Percentiles rank a stretch among this genome's conserved stretches.
These are phyloP conservation scores for Mayamaea pseudoterrestris DNA, from an alignment of 108 stramenopile genomes.

Conservation along the genomic window DNA sequence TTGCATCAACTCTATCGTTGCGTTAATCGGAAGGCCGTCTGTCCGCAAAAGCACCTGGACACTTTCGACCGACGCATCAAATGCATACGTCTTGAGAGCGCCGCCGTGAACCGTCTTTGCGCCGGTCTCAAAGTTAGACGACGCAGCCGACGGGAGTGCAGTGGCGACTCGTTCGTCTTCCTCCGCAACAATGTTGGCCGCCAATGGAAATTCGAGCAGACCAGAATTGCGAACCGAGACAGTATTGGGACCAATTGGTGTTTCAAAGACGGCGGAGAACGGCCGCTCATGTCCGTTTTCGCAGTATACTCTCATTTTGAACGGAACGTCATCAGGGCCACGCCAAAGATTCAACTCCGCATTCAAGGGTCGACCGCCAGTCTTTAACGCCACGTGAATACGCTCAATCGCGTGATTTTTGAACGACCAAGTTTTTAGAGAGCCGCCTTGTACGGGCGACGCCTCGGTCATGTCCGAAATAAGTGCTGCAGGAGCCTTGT, in stretches of 20 bases:
- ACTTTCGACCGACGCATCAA: constrained; percentile 47
- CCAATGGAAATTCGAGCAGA: constrained; percentile 62
- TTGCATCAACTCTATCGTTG: constrained; percentile 63
- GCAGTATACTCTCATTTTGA: constrained; percentile 66
- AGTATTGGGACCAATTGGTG: constrained; percentile 57
- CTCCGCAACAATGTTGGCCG: constrained; percentile 37
- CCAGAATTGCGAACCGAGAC: constrained; percentile 68
- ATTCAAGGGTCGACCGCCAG: constrained; percentile 59
- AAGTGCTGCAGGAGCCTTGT: too few relatives aligned
- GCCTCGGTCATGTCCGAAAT: too few relatives aligned
- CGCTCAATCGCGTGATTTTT: constrained; percentile 34
- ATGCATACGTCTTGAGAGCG: constrained; percentile 56
- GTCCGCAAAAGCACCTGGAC: constrained; percentile 54
- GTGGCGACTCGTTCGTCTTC: too few relatives aligned
- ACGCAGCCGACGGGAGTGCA: too few relatives aligned
- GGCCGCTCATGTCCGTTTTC: constrained; percentile 65
- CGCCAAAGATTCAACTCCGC: constrained; percentile 61
- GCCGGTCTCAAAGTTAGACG: too few relatives aligned
- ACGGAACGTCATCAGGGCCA: constrained; percentile 66
- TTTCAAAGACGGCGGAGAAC: constrained; percentile 61
- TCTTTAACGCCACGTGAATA: constrained; percentile 51
- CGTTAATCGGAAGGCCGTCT: constrained; percentile 72
- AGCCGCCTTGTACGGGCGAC: constrained; percentile 67
- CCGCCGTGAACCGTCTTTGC: constrained; percentile 57
- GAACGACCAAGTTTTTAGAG: constrained; percentile 58